These are phyloP conservation scores for Diplogelasinospora grovesii DNA, from an alignment of 495 filamentous ascomycete genomes.

Conservation along the genomic window DNA sequence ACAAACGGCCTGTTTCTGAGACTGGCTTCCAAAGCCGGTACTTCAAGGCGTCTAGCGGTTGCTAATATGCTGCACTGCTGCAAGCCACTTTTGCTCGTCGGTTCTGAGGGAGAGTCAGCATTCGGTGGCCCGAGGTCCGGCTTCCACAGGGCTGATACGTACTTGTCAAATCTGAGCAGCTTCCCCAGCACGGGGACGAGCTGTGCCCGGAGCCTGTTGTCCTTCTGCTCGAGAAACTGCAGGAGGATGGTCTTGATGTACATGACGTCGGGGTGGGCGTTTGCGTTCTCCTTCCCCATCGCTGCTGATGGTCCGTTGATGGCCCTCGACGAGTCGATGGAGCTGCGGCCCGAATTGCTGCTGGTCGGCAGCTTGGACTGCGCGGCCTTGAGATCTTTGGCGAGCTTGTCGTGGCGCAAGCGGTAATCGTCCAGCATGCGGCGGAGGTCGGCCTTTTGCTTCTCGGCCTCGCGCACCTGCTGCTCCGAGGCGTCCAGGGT, in stretches of 20 bases:
- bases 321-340: conserved; percentile 54
- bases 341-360: conserved; percentile 29
- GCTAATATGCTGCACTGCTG: conserved; percentile 51
- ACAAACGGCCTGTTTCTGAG: no score
- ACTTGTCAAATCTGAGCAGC: conserved; percentile 89
- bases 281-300: conserved; percentile 1
- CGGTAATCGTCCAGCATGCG: conserved; percentile 72
- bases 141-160: conserved; percentile 28
- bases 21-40: not conserved
- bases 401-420: conserved; percentile 67
- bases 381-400: conserved; percentile 52
- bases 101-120: conserved; percentile 40
- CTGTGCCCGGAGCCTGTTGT: conserved; percentile 84
- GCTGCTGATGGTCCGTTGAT: conserved; percentile 29
- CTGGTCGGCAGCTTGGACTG: conserved; percentile 28
- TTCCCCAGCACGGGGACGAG: conserved; percentile 87
- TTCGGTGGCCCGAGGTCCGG: not conserved
- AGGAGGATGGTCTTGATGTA: conserved; percentile 94
- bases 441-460: conserved; percentile 68
- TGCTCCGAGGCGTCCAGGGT: conserved; percentile 81
- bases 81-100: conserved; percentile 86
- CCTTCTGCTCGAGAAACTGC: conserved; percentile 90
- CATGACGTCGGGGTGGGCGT: conserved; percentile 58
- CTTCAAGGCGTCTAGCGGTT: conserved; percentile 13
- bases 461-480: conserved; percentile 73